phyloP scores from a whole-genome alignment of 2,329 filamentous ascomycete species.

The Metarhizium robertsii region DNA sequence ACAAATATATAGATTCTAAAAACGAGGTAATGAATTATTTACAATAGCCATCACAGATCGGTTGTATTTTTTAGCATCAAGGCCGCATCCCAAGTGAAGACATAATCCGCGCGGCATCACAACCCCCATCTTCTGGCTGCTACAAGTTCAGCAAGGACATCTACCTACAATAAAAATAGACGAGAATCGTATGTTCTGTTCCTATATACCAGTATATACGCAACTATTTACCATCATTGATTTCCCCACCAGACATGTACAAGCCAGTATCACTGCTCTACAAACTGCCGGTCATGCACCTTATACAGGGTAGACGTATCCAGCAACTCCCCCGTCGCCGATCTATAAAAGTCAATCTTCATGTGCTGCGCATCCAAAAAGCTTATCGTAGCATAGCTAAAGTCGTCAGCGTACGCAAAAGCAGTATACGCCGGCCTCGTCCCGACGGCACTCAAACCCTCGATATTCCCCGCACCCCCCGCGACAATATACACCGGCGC shows the following conservation, averaged over 20 bases:
- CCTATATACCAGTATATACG: not conserved
- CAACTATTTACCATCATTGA: too few relatives aligned
- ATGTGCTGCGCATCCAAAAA: slow-evolving; percentile 36
- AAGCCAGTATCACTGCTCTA: slow-evolving; percentile 21
- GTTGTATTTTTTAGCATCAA: too few relatives aligned
- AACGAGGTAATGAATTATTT: too few relatives aligned
- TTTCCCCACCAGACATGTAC: too few relatives aligned
- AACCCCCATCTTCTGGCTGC: too few relatives aligned
- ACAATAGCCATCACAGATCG: too few relatives aligned
- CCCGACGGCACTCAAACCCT: slow-evolving; percentile 36
- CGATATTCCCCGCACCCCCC: slow-evolving; percentile 47
- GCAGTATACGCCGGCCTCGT: slow-evolving; percentile 31
- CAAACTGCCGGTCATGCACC: slow-evolving; percentile 34
- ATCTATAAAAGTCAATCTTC: slow-evolving; percentile 40
- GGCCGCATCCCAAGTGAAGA: too few relatives aligned
- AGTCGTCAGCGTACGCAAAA: slow-evolving; percentile 42
- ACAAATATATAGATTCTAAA: too few relatives aligned
- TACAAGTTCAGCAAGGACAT: too few relatives aligned
- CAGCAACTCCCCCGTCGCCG: slow-evolving; percentile 35
- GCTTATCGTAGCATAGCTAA: slow-evolving; percentile 39
- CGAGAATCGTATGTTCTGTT: not conserved
- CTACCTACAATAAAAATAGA: too few relatives aligned
- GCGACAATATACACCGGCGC: slow-evolving; percentile 31
- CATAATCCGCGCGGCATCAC: too few relatives aligned
- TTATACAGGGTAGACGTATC: slow-evolving; percentile 41